Base-by-base conservation (phyloP, 1,284 basidiomycete species). In the Naganishia liquefaciens region DNA sequence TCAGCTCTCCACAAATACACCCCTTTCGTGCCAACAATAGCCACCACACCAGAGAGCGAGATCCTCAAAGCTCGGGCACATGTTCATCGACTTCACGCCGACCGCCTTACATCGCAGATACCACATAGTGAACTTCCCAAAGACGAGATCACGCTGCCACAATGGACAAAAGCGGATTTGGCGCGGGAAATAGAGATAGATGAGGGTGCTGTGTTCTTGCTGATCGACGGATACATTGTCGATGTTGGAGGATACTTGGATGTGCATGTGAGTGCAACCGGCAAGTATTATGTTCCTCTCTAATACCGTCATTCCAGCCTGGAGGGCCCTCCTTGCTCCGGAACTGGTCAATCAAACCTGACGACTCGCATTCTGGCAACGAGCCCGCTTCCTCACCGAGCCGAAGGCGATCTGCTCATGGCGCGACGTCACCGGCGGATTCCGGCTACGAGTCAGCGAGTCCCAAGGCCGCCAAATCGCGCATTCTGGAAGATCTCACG, bases 161-260 rank as follows among this genome's bases (percentile, higher is more conserved):
- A 68, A 6, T 77, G 74, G 75, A 69, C 67, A 1, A 57, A 62
- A 51, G 64, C 57, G 9, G 70, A 72, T 51, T 65, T 70, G 40
- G 65, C 39, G 57, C 44, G 44, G 28, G 68, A 65, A 28, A 82
- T 82, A 79, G 69, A 78, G 23, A 81, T 81, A 19, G 76, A 78
- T 27, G 44, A 75, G 73, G 49, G 79, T 5, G 65, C 70, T 40
- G 70, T 74, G 75, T 58, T 79, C 75, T 68, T 90, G 1, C 63
- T 88, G 39, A 79, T 90, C 11, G 83, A 87, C 61, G 86, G 84
- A 3, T 87, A 81, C 71, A 81, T 85, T 5, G 79, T 89, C 1
- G 87, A 90, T 74, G 86, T 79, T 6, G 86, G 86, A 6, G 70
- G 74, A 2, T 90, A 90, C 75, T 75, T 88, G 13, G 77, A 81